Conservation (phyloP, 2,329 filamentous ascomycete species). For the Beauveria asiatica region DNA sequence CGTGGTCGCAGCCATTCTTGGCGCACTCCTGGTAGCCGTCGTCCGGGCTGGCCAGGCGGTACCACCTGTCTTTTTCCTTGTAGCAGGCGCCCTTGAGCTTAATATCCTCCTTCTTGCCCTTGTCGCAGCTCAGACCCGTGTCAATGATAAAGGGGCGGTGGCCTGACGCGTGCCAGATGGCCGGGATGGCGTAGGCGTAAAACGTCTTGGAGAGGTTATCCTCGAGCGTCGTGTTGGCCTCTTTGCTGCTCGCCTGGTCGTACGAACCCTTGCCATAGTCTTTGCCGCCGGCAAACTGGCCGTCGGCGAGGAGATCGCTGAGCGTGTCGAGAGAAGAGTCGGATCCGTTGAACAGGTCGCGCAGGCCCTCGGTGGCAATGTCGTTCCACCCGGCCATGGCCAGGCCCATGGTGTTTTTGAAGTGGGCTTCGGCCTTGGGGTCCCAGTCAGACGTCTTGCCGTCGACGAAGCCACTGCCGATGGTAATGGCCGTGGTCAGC, state of each 20-base stretch:
- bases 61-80: slow-evolving; percentile 9
- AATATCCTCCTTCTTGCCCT: slow-evolving; percentile 12
- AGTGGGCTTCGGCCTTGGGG: background rate
- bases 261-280: background rate
- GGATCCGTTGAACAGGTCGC: slow-evolving; percentile 19
- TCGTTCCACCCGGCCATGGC: background rate
- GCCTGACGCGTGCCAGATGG: slow-evolving; percentile 21
- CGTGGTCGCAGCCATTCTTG: background rate
- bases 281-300: slow-evolving; percentile 20
- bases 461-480: background rate
- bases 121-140: slow-evolving; percentile 15
- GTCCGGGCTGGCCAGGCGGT: background rate
- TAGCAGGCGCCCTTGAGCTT: slow-evolving; percentile 19
- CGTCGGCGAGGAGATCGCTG: slow-evolving; percentile 19
- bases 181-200: slow-evolving; percentile 24
- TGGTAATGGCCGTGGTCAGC: background rate
- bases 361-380: background rate
- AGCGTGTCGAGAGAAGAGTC: slow-evolving; percentile 17
- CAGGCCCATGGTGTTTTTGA: background rate
- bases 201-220: slow-evolving; percentile 18
- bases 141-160: slow-evolving; percentile 23
- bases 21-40: background rate
- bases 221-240: slow-evolving; percentile 5
- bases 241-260: background rate
- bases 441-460: background rate